Percentiles rank a stretch among this genome's conserved stretches.
Conservation (phyloP, 805 yeast species). For the Lipomyces sp. region DNA sequence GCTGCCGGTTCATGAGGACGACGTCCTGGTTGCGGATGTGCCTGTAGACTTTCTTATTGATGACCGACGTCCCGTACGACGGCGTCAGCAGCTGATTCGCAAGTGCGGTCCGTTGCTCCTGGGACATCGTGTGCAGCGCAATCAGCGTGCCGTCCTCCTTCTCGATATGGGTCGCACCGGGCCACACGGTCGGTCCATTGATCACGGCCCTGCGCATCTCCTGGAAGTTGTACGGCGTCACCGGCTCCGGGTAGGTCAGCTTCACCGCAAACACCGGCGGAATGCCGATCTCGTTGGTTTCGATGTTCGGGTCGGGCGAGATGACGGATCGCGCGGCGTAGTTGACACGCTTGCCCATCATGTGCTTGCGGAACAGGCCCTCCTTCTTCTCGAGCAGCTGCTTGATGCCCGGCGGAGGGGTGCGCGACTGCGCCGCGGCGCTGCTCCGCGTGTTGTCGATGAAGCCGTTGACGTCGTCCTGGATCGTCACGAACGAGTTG, state of each 20-base stretch:
- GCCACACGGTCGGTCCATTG: constrained; percentile 98
- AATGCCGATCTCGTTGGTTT: constrained; percentile 96
- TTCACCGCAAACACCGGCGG: constrained; percentile 98
- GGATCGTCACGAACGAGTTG: constrained; percentile 93
- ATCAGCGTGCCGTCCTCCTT: constrained; percentile 88
- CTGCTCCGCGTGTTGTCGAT: constrained; percentile 89
- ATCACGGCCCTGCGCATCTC: constrained; percentile 92
- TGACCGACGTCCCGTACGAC: constrained; percentile 30
- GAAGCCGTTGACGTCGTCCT: constrained; percentile 90
- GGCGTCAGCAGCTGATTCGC: constrained; percentile 96
- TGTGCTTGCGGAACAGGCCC: constrained; percentile 95
- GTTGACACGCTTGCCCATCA: constrained; percentile 99
- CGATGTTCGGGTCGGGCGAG: constrained; percentile 97
- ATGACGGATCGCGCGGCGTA: constrained; percentile 98
- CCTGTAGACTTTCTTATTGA: constrained; percentile 89
- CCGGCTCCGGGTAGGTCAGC: constrained; percentile 97
- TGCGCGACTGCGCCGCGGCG: constrained; percentile 54
- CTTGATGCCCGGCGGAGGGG: constrained; percentile 91
- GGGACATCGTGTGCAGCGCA: constrained; percentile 80
- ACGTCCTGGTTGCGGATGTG: constrained; percentile 94
- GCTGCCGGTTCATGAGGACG: constrained; percentile 98
- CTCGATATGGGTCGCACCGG: constrained; percentile 95
- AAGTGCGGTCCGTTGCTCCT: constrained; percentile 89
- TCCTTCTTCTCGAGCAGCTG: constrained; percentile 98
- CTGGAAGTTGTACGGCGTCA: constrained; percentile 83